Evolutionary conservation across 306 rosid genomes (phyloP), one percentile per base, ranked within the genome.

Genomic region (Acacia confusa): DNA sequence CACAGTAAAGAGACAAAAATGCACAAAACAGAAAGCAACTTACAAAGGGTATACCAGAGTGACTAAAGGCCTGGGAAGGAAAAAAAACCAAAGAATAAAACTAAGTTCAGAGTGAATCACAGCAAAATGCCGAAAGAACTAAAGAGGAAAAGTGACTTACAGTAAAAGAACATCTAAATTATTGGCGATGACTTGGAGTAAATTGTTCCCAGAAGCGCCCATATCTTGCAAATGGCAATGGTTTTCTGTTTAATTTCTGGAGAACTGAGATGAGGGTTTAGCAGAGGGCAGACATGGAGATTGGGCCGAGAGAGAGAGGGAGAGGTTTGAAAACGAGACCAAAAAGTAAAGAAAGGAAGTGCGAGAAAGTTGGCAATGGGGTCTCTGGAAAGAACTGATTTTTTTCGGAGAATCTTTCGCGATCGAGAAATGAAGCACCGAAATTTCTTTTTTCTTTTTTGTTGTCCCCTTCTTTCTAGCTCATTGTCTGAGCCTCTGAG

Each of bases 11-110:
- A n/a, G 40, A 16, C 58, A 66, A 78, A 78, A 72, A 76, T 32
- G 61, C 25, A 72, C 19, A 72, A 48, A 44, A 48, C 1, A 58
- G 50, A 43, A 43, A 17, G 8, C 60, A 71, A 89, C 98, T 93
- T 87, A 95, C 99, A 95, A 86, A 30, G 98, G 99, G 83, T 81
- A 95, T 77, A 95, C 96, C 4, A 95, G 92, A 70, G 97, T 78
- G 53, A 93, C 91, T 15, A 95, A 81, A 47, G 98, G 97, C 91
- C 99, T 95, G 89, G 73, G 17, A 3, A 4, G 27, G 30, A 50
- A 24, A 53, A 85, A 43, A 44, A 25, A 32, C 16, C 9, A 55
- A 58, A 22, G 41, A 78, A 60, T 25, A 30, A 13, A 72, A 74
- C 15, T 15, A 10, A 40, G 74, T 67, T 38, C 32, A 70, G 47